Evolutionary conservation across 2,329 filamentous ascomycete species (phyloP).

Genomic region (Apiospora arundinis): DNA sequence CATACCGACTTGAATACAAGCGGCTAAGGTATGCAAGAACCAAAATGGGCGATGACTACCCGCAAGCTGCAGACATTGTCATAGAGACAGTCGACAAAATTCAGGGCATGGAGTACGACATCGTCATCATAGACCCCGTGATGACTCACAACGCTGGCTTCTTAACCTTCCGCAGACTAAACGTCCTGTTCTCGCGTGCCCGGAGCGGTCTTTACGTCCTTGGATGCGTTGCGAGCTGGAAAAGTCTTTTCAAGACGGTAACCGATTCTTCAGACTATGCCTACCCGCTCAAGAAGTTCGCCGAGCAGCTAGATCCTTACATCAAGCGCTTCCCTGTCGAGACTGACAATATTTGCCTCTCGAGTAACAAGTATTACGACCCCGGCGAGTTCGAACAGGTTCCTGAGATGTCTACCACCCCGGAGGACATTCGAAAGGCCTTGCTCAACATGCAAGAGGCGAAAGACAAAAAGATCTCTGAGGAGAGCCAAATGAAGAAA

Average conservation of each 20-base stretch:
- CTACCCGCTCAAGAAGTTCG: not conserved
- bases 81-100: constrained; percentile 19
- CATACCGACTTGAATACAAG: constrained; percentile 1
- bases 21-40: not conserved
- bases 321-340: not conserved
- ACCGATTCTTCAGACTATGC: no score
- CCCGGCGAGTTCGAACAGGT: not conserved
- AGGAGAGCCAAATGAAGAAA: no score
- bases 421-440: not conserved
- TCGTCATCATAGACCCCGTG: constrained; percentile 1
- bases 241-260: not conserved
- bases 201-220: not conserved
- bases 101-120: constrained; percentile 14
- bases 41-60: not conserved
- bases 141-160: not conserved
- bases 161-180: not conserved
- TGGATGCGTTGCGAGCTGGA: not conserved
- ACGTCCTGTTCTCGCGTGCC: constrained; percentile 21
- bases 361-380: not conserved
- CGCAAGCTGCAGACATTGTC: not conserved
- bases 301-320: not conserved
- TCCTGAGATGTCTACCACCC: not conserved
- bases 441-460: not conserved
- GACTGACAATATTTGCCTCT: not conserved
- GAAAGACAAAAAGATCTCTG: not conserved